These are phyloP conservation scores for Sugiyamaella japonica DNA, from an alignment of 1,139 yeast species.

Conservation along the genomic window DNA sequence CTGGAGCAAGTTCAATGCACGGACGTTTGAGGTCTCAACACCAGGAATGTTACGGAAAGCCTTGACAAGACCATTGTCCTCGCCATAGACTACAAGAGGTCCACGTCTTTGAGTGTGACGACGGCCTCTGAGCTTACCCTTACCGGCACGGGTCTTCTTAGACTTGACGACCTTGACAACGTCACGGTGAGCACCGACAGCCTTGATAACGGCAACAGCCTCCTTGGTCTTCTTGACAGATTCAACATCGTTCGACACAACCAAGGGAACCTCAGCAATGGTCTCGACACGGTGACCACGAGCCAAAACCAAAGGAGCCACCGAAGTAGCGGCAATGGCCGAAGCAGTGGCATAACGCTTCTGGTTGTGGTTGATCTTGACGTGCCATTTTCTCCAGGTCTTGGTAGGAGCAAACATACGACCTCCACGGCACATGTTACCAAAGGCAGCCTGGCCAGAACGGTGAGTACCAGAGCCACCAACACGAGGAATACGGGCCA, in stretches of 20 bases:
- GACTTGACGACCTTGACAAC: constrained; percentile 98
- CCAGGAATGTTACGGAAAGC: constrained; percentile 99
- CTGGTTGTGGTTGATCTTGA: constrained; percentile 99
- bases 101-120: constrained; percentile 99
- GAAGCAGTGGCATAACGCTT: constrained; percentile 99
- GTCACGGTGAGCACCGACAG: constrained; percentile 98
- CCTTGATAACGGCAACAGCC: constrained; percentile 97
- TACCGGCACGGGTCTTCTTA: constrained; percentile 99
- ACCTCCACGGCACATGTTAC: constrained; percentile 99
- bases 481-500: constrained; percentile 99
- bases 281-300: constrained; percentile 99
- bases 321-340: constrained; percentile 99
- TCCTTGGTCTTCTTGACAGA: constrained; percentile 95
- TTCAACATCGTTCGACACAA: constrained; percentile 92
- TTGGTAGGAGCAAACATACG: constrained; percentile 99
- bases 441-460: constrained; percentile 99
- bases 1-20: constrained; percentile 93
- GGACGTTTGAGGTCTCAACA: constrained; percentile 95
- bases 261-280: constrained; percentile 98
- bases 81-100: constrained; percentile 97
- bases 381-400: constrained; percentile 99
- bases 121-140: constrained; percentile 99
- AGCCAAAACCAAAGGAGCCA: constrained; percentile 97
- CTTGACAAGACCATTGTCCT: constrained; percentile 97
- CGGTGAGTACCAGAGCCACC: constrained; percentile 99